phyloP scores from a whole-genome alignment of 768 basidiomycete species.

The Amanita subjunquillea region DNA sequence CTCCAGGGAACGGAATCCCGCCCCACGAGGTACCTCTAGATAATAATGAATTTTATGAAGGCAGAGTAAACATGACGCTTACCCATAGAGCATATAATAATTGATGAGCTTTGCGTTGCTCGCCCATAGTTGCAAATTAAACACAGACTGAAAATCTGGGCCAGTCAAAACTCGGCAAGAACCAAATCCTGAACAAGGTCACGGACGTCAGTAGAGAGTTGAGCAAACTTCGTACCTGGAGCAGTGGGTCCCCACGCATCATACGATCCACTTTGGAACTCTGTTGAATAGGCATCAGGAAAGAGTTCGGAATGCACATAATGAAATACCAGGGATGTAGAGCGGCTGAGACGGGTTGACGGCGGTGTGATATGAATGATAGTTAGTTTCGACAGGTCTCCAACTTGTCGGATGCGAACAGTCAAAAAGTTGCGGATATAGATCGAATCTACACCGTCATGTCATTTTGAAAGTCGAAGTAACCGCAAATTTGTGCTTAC shows the following conservation, averaged over 20 bases:
- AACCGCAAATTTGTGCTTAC: conserved; percentile 18
- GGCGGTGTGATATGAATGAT: conserved; percentile 50
- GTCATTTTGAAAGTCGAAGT: neutral
- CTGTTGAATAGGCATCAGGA: conserved; percentile 7
- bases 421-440: conserved; percentile 73
- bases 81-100: conserved; percentile 84
- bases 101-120: conserved; percentile 74
- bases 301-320: neutral
- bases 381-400: conserved; percentile 53
- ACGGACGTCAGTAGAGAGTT: neutral
- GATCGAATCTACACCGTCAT: conserved; percentile 35
- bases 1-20: conserved; percentile 67
- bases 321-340: conserved; percentile 53
- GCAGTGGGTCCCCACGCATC: conserved; percentile 76
- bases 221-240: conserved; percentile 31
- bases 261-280: conserved; percentile 69
- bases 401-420: conserved; percentile 65
- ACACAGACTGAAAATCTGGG: conserved; percentile 67
- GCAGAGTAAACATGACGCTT: conserved; percentile 6
- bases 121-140: conserved; percentile 71
- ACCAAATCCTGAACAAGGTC: conserved; percentile 37
- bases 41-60: neutral
- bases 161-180: conserved; percentile 60
- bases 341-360: conserved; percentile 47
- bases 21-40: conserved; percentile 80